Conservation (phyloP, 352 stramenopile genomes). For the Pythium graminicola region DNA sequence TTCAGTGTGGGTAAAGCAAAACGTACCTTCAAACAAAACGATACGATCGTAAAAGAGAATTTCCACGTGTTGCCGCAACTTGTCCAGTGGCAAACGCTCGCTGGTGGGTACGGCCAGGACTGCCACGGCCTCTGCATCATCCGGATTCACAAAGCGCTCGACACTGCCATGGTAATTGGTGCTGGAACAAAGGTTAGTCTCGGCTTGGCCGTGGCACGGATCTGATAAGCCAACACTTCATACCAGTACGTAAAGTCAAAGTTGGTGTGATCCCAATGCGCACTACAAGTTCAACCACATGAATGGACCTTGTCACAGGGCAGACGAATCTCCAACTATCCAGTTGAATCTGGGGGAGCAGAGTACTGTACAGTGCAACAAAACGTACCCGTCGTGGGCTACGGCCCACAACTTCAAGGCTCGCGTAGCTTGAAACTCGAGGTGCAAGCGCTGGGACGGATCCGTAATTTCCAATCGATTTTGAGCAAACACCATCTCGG, state of each 20-base stretch:
- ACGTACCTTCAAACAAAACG: constrained; percentile 52
- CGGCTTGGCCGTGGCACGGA: no score
- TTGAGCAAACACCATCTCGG: constrained; percentile 52
- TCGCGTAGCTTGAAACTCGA: constrained; percentile 36
- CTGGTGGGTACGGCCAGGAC: constrained; percentile 14
- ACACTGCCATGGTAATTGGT: constrained; percentile 35
- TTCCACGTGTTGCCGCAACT: constrained; percentile 40
- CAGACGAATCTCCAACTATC: no score
- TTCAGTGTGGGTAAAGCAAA: not conserved
- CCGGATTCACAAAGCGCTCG: constrained; percentile 11
- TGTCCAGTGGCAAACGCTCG: constrained; percentile 43
- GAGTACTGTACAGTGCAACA: not conserved
- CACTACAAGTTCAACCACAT: no score
- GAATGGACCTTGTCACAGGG: no score
- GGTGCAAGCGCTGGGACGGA: constrained; percentile 19
- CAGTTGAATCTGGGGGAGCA: not conserved
- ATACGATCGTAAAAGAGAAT: constrained; percentile 59
- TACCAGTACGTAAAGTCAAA: constrained; percentile 64
- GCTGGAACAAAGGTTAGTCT: constrained; percentile 19
- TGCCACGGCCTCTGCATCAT: not conserved
- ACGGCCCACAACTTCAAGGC: constrained; percentile 41
- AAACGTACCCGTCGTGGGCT: constrained; percentile 9
- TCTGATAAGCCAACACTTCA: not conserved
- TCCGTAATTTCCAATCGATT: constrained; percentile 32
- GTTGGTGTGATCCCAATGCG: constrained; percentile 28